phyloP scores from a whole-genome alignment of 208 protist species.

The Crithidia fasciculata region DNA sequence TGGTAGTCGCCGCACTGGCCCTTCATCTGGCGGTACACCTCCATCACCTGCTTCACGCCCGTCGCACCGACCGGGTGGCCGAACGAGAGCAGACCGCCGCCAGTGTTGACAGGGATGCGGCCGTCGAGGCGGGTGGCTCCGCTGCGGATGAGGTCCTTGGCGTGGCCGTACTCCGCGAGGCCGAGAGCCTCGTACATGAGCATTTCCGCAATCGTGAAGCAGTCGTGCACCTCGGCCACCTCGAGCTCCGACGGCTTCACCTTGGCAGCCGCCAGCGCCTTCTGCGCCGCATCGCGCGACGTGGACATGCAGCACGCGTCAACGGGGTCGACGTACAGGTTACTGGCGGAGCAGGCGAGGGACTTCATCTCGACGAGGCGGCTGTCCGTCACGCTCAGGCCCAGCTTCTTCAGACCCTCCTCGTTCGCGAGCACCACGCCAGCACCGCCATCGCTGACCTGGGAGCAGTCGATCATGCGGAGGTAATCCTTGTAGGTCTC shows the following conservation, averaged over 20 bases:
- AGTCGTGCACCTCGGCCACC: constrained; percentile 93
- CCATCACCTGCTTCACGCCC: constrained; percentile 92
- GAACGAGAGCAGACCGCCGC: constrained; percentile 90
- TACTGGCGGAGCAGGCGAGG: constrained; percentile 61
- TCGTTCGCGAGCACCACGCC: constrained; percentile 85
- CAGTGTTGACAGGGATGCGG: constrained; percentile 90
- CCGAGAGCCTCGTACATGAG: constrained; percentile 95
- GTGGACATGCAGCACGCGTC: constrained; percentile 81
- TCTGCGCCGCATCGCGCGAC: constrained; percentile 72
- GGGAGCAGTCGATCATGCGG: constrained; percentile 85
- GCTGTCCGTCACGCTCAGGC: constrained; percentile 59
- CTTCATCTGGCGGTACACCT: constrained; percentile 95
- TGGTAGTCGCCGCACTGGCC: constrained; percentile 90
- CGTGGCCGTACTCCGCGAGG: constrained; percentile 83
- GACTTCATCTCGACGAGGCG: constrained; percentile 80
- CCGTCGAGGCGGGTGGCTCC: constrained; percentile 81
- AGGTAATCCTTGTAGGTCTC: constrained; percentile 85
- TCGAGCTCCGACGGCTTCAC: constrained; percentile 68
- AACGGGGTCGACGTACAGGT: constrained; percentile 78
- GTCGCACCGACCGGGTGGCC: constrained; percentile 92
- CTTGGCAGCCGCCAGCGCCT: constrained; percentile 67
- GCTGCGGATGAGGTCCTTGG: constrained; percentile 76
- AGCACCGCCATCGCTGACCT: constrained; percentile 91
- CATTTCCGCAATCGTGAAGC: constrained; percentile 92
- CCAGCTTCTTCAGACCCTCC: constrained; percentile 81